Evolutionary conservation across 345 rosid species (phyloP).

Genomic region (Draba incana): DNA sequence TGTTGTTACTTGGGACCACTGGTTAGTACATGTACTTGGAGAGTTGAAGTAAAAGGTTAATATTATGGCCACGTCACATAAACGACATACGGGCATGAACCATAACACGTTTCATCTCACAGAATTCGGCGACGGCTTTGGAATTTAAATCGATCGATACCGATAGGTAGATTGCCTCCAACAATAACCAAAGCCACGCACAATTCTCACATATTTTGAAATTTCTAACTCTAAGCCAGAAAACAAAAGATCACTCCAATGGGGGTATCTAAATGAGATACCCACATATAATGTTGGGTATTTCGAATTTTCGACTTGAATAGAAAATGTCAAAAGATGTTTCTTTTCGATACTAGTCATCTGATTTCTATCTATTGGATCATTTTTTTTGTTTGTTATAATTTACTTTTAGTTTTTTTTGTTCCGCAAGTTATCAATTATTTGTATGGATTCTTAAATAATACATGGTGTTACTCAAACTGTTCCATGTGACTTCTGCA

Average conservation of each 20-base stretch:
- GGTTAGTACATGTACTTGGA: not conserved
- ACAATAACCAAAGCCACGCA: not conserved
- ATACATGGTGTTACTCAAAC: conserved; percentile 2
- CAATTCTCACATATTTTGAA: not conserved
- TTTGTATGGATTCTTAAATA: not conserved
- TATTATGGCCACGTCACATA: conserved; percentile 21
- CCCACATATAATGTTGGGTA: too few relatives aligned
- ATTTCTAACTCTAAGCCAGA: too few relatives aligned
- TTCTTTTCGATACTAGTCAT: not conserved
- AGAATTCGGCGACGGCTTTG: not conserved
- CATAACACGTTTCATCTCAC: conserved; percentile 28
- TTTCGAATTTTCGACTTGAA: too few relatives aligned
- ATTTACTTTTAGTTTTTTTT: not conserved
- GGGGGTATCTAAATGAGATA: too few relatives aligned
- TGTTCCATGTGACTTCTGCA: conserved; percentile 32
- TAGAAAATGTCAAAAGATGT: too few relatives aligned
- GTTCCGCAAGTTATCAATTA: not conserved
- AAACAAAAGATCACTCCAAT: too few relatives aligned
- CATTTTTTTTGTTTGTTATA: not conserved
- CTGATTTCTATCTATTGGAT: not conserved
- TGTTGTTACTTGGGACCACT: conserved; percentile 27
- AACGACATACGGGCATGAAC: conserved; percentile 29
- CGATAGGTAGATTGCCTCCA: too few relatives aligned
- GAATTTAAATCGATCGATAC: conserved; percentile 17
- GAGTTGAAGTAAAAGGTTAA: conserved; percentile 12